These are phyloP conservation scores for Pisolithus albus DNA, from an alignment of 768 basidiomycete species.

Conservation along the genomic window DNA sequence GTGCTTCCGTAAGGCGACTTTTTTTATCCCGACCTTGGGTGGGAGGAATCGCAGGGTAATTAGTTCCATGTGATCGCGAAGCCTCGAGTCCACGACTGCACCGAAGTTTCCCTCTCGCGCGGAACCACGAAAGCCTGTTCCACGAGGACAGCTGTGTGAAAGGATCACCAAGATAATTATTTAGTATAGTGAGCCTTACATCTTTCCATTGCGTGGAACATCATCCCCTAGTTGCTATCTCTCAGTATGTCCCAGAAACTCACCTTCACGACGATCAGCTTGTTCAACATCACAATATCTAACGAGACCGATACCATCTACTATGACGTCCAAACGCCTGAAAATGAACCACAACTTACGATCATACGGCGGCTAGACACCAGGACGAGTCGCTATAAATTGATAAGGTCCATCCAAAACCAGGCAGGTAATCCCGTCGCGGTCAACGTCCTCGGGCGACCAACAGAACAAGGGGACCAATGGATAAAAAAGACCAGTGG, in stretches of 20 bases:
- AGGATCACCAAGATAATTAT: too few species aligned
- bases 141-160: too few species aligned
- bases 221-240: too few species aligned
- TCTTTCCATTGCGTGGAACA: neutral
- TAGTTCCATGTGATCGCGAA: too few species aligned
- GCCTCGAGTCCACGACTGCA: too few species aligned
- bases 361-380: conserved; percentile 28
- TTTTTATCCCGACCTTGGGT: too few species aligned
- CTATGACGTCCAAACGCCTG: conserved; percentile 36
- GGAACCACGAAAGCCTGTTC: too few species aligned
- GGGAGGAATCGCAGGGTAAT: too few species aligned
- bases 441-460: conserved; percentile 23
- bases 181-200: too few species aligned
- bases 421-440: conserved; percentile 24
- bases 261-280: conserved; percentile 31
- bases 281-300: conserved; percentile 33
- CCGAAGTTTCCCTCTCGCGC: too few species aligned
- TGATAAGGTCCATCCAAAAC: conserved; percentile 28
- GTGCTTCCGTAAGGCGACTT: too few species aligned
- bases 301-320: conserved; percentile 32
- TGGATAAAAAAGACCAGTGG: conserved; percentile 25
- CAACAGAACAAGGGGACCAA: conserved; percentile 20
- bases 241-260: conserved; percentile 24
- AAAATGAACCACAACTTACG: conserved; percentile 31
- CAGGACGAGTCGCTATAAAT: conserved; percentile 22